phyloP scores from a whole-genome alignment of 352 stramenopile genomes.

The Phytophthora palmivora region DNA sequence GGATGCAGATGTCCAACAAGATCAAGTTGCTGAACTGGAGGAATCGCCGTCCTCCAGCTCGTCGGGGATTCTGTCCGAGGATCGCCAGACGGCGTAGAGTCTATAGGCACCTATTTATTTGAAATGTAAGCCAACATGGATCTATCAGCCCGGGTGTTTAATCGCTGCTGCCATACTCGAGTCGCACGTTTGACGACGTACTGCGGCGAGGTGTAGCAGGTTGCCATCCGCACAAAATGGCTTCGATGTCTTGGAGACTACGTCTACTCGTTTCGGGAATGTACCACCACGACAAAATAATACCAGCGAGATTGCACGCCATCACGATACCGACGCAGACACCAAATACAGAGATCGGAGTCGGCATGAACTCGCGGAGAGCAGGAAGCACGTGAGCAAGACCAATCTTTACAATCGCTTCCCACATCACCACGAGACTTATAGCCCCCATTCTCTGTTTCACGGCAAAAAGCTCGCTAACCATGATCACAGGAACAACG shows the following conservation, averaged over 20 bases:
- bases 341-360: constrained; percentile 51
- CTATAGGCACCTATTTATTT: constrained; percentile 34
- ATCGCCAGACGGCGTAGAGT: constrained; percentile 21
- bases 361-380: constrained; percentile 48
- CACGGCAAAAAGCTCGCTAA: constrained; percentile 78
- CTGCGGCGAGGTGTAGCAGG: constrained; percentile 66
- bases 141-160: constrained; percentile 10
- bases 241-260: constrained; percentile 84
- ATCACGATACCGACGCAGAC: constrained; percentile 51
- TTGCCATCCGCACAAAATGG: constrained; percentile 77
- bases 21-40: constrained; percentile 6
- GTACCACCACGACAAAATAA: constrained; percentile 68
- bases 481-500: constrained; percentile 60
- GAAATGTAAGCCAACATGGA: constrained; percentile 26
- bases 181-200: constrained; percentile 58
- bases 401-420: constrained; percentile 49
- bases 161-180: constrained; percentile 46
- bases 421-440: constrained; percentile 74
- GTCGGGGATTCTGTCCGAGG: constrained; percentile 18
- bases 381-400: constrained; percentile 46
- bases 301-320: constrained; percentile 50
- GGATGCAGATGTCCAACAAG: constrained; percentile 15
- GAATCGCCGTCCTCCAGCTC: constrained; percentile 28
- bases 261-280: constrained; percentile 78
- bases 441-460: constrained; percentile 67